phyloP scores from a whole-genome alignment of 345 rosid genomes.

The Lepidium aucheri region DNA sequence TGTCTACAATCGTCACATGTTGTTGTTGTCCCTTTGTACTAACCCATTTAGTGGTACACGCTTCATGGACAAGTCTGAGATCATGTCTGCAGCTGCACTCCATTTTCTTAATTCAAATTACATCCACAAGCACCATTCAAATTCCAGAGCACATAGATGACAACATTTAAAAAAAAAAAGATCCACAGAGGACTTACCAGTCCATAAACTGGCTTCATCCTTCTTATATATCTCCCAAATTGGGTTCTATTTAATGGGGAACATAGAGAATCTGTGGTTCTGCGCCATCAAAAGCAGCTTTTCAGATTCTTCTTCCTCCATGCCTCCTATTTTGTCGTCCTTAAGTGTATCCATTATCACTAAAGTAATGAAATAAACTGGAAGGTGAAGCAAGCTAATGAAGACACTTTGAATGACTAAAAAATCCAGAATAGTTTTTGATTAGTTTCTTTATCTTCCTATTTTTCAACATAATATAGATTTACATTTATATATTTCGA shows the following conservation, averaged over 20 bases:
- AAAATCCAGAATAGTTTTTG: too few relatives aligned
- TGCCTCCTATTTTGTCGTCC: neutral
- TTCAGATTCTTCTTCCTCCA: slow-evolving; percentile 5
- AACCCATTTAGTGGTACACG: too few relatives aligned
- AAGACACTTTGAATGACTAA: too few relatives aligned
- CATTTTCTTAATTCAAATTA: neutral
- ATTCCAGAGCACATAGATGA: neutral
- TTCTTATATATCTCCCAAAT: slow-evolving; percentile 98
- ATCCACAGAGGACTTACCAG: slow-evolving; percentile 32
- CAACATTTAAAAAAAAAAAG: neutral
- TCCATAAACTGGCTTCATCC: slow-evolving; percentile 90
- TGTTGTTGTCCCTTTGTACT: too few relatives aligned
- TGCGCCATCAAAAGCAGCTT: slow-evolving; percentile 66
- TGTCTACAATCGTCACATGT: too few relatives aligned
- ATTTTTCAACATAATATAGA: too few relatives aligned
- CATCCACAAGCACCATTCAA: neutral
- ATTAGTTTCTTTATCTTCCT: too few relatives aligned
- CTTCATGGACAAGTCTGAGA: too few relatives aligned
- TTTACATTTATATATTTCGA: too few relatives aligned
- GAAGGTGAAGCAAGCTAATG: too few relatives aligned
- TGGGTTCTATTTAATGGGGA: slow-evolving; percentile 58
- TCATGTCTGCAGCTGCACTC: too few relatives aligned
- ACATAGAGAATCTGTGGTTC: slow-evolving; percentile 86
- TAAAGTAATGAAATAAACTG: neutral
- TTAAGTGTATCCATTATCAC: slow-evolving; percentile 18